Evolutionary conservation across 495 filamentous ascomycete species (phyloP).

Genomic region (Hypoxylon perforatum): DNA sequence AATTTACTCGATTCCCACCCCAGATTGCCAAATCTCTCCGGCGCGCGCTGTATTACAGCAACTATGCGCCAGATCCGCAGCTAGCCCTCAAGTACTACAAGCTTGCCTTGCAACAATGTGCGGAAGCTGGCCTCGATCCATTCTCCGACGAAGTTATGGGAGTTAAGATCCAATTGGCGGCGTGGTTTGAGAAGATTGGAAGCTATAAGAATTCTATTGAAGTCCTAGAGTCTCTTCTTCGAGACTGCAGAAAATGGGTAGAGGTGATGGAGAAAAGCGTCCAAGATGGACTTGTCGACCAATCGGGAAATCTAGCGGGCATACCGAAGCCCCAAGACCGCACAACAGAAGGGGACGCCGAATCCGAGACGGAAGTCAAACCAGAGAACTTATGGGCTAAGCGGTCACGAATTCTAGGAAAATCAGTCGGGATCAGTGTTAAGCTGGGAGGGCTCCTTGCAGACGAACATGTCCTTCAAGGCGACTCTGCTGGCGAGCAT

Average conservation of each 20-base stretch:
- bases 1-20: slow-evolving; percentile 76
- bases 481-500: slow-evolving; percentile 74
- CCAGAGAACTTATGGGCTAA: slow-evolving; percentile 67
- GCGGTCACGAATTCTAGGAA: slow-evolving; percentile 75
- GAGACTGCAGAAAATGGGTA: slow-evolving; percentile 71
- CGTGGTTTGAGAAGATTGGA: slow-evolving; percentile 79
- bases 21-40: slow-evolving; percentile 83
- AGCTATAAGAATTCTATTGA: slow-evolving; percentile 72
- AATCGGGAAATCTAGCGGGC: slow-evolving; percentile 35
- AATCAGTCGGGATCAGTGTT: slow-evolving; percentile 76
- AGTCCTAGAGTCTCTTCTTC: slow-evolving; percentile 75
- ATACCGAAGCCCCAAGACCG: slow-evolving; percentile 26
- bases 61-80: slow-evolving; percentile 74
- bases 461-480: slow-evolving; percentile 66
- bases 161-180: slow-evolving; percentile 82
- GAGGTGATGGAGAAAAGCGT: slow-evolving; percentile 66
- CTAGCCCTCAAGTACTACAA: slow-evolving; percentile 84
- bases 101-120: slow-evolving; percentile 74
- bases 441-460: slow-evolving; percentile 86
- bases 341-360: slow-evolving; percentile 42
- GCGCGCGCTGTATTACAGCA: slow-evolving; percentile 86
- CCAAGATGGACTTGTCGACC: slow-evolving; percentile 59
- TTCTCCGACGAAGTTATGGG: slow-evolving; percentile 91
- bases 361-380: slow-evolving; percentile 36
- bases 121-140: slow-evolving; percentile 80